Percentiles rank a stretch among this genome's conserved stretches.
These are phyloP conservation scores for Telopea speciosissima DNA, from an alignment of 177 flowering plant species.

Conservation along the genomic window DNA sequence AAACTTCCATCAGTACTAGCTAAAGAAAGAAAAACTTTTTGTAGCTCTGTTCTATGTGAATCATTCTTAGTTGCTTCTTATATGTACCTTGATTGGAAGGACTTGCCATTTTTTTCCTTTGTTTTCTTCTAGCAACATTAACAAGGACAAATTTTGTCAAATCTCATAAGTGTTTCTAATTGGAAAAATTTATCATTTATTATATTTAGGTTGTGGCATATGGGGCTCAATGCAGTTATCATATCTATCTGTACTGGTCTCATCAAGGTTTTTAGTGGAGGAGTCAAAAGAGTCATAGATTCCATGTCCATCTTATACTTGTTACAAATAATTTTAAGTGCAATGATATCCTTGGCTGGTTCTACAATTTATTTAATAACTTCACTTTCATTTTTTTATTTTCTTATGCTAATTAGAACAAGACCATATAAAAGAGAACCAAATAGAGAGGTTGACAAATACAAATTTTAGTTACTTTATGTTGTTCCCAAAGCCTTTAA, in stretches of 20 bases:
- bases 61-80: not conserved
- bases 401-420: conserved; percentile 1
- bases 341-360: not conserved
- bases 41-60: not conserved
- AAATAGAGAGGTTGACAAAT: conserved; percentile 36
- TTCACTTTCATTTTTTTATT: not conserved
- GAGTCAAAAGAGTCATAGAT: conserved; percentile 59
- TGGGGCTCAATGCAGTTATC: conserved; percentile 14
- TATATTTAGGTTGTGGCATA: not conserved
- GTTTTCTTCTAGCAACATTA: not conserved
- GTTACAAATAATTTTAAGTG: not conserved
- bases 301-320: conserved; percentile 21
- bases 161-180: too few relatives aligned
- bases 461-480: conserved; percentile 30
- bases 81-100: not conserved
- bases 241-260: not conserved
- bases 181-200: not conserved
- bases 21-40: not conserved
- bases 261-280: conserved; percentile 34
- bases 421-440: conserved; percentile 18
- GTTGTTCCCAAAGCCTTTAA: conserved; percentile 51
- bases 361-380: not conserved
- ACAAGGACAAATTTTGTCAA: not conserved
- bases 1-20: not conserved
- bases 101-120: not conserved